Conservation (phyloP, 495 filamentous ascomycete genomes). For the Rostrohypoxylon terebratum region DNA sequence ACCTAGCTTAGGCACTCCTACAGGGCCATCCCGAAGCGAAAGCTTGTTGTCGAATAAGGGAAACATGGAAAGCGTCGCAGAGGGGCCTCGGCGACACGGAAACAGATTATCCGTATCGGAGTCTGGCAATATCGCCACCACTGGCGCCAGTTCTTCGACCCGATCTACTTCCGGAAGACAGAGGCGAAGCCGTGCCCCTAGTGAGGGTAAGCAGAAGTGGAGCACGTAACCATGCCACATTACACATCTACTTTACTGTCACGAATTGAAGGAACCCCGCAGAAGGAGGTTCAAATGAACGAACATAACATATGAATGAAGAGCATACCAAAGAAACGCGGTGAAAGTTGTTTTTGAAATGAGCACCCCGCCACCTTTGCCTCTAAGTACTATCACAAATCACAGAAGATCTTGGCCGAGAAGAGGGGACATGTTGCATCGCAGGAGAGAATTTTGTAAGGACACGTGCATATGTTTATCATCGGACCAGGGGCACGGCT, state of each 20-base stretch:
- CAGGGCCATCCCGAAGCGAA: slow-evolving; percentile 46
- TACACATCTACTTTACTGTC: not conserved
- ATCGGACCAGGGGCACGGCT: not conserved
- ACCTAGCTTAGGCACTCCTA: slow-evolving; percentile 47
- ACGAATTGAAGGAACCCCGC: not conserved
- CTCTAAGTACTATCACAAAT: too few species aligned
- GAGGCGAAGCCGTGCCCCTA: slow-evolving; percentile 44
- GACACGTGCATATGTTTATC: not conserved
- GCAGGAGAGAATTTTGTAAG: slow-evolving; percentile 10
- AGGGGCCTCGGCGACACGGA: slow-evolving; percentile 28
- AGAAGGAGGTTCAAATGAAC: not conserved
- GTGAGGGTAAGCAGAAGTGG: slow-evolving; percentile 47
- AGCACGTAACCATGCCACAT: slow-evolving; percentile 36
- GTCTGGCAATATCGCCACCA: not conserved
- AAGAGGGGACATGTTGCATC: slow-evolving; percentile 1
- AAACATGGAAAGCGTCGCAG: slow-evolving; percentile 31
- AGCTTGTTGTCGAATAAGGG: slow-evolving; percentile 49
- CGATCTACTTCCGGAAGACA: slow-evolving; percentile 30
- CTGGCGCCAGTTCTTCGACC: slow-evolving; percentile 10
- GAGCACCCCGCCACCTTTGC: not conserved
- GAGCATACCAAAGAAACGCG: not conserved
- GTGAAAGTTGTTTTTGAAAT: not conserved
- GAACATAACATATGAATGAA: not conserved
- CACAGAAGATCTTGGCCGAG: not conserved
- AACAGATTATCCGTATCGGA: slow-evolving; percentile 26